Percentiles rank a stretch among this genome's conserved stretches.
These are phyloP conservation scores for Chrysanthemum makinoi DNA, from an alignment of 129 eudicot genomes.

Conservation along the genomic window DNA sequence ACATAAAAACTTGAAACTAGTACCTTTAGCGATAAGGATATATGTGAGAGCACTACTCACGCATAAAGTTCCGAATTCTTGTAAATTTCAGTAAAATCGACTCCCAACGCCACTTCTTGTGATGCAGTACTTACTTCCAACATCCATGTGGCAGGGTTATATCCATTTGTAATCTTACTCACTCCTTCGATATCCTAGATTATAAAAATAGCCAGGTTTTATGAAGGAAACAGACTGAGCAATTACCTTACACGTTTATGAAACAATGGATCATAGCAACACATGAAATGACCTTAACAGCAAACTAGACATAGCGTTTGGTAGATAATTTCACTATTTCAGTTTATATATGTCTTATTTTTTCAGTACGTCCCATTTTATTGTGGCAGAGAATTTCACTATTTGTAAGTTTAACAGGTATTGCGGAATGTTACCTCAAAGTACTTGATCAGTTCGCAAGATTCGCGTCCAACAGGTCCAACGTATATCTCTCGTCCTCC, in stretches of 20 bases:
- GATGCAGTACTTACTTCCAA: slow-evolving; percentile 59
- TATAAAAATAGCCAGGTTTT: not conserved
- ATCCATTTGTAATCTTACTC: slow-evolving; percentile 50
- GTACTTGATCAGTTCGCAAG: slow-evolving; percentile 62
- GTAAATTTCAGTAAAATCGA: slow-evolving; percentile 59
- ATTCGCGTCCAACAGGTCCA: slow-evolving; percentile 76
- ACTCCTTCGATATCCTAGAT: slow-evolving; percentile 56
- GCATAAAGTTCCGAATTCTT: slow-evolving; percentile 50
- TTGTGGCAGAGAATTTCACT: no score
- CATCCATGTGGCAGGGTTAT: slow-evolving; percentile 94
- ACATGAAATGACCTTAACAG: no score
- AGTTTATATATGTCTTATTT: no score
- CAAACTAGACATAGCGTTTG: no score
- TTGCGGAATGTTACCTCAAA: slow-evolving; percentile 45
- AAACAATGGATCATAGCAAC: not conserved
- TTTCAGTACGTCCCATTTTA: no score
- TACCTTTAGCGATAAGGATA: no score
- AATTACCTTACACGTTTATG: not conserved
- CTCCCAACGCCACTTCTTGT: slow-evolving; percentile 58
- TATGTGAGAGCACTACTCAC: slow-evolving; percentile 27
- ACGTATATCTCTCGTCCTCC: slow-evolving; percentile 81
- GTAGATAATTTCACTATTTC: not conserved
- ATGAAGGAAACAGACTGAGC: no score
- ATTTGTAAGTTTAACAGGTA: not conserved
- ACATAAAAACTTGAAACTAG: not conserved